A percentile compares a stretch with the other conserved stretches of the same genome.
These are phyloP conservation scores for Fusarium sp. DNA, from an alignment of 2,329 filamentous ascomycete species.

Conservation along the genomic window DNA sequence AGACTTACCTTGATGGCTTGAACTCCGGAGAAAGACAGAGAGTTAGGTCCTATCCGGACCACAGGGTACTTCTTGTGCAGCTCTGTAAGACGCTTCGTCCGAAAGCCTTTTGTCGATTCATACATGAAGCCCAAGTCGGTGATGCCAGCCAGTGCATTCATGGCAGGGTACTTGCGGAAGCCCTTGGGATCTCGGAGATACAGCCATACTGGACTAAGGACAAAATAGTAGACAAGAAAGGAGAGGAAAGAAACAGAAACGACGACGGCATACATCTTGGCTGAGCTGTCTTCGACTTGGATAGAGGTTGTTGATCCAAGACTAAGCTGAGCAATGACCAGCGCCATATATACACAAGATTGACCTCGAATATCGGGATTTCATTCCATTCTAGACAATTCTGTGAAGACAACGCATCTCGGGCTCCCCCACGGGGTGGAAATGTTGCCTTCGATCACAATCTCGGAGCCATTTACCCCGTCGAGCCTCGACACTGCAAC, in stretches of 20 bases:
- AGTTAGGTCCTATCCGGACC: conserved; percentile 41
- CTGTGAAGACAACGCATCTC: too few relatives aligned
- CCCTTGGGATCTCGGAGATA: conserved; percentile 51
- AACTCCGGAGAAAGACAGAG: conserved; percentile 40
- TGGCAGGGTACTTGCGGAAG: conserved; percentile 14
- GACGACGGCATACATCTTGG: background rate
- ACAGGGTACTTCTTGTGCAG: conserved; percentile 57
- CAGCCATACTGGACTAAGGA: background rate
- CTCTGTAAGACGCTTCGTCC: conserved; percentile 52
- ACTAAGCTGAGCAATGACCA: background rate
- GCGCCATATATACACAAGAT: background rate
- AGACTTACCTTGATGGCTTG: conserved; percentile 32
- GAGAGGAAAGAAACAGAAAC: background rate
- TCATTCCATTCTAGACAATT: background rate
- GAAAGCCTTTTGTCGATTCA: background rate
- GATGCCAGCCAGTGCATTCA: conserved; percentile 36
- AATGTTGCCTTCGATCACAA: background rate
- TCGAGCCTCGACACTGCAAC: background rate
- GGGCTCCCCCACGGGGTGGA: background rate
- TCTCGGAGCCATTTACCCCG: background rate
- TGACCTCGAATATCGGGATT: background rate
- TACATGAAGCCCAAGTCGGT: conserved; percentile 28
- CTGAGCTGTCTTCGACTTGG: background rate
- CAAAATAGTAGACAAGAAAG: background rate
- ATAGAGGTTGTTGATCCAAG: background rate